These are phyloP conservation scores for Gillenia trifoliata DNA, from an alignment of 306 rosid species.

Conservation along the genomic window DNA sequence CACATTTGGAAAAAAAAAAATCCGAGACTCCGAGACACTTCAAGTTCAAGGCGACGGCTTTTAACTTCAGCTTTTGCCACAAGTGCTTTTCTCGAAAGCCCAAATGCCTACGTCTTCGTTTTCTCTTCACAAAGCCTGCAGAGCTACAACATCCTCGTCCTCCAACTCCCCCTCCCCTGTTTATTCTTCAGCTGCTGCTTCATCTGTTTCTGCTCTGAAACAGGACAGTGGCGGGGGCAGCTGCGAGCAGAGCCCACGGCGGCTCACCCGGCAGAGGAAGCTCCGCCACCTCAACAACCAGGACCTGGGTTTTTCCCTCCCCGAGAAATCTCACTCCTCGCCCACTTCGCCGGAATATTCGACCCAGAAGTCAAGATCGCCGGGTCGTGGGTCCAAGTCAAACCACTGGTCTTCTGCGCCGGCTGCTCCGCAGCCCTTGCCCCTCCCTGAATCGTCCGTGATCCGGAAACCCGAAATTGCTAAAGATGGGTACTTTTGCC, in stretches of 20 bases:
- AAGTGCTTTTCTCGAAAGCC: neutral
- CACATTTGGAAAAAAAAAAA: neutral
- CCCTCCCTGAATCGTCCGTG: conserved; percentile 48
- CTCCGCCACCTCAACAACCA: conserved; percentile 43
- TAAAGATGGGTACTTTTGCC: neutral
- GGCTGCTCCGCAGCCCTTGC: conserved; percentile 50
- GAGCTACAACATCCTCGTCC: neutral
- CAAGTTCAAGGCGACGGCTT: neutral
- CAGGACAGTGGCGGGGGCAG: conserved; percentile 1
- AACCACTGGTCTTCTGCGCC: conserved; percentile 41
- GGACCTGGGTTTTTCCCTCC: conserved; percentile 28
- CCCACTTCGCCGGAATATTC: conserved; percentile 46
- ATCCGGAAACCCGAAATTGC: conserved; percentile 33
- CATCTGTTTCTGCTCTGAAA: neutral
- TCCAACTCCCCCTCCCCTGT: neutral
- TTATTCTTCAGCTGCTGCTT: neutral
- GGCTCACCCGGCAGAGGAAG: conserved; percentile 65
- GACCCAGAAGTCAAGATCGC: conserved; percentile 21
- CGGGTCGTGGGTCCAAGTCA: neutral
- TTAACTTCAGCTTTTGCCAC: neutral
- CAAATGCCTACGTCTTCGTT: conserved; percentile 22
- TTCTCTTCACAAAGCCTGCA: neutral
- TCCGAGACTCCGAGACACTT: neutral
- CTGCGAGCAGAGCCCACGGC: conserved; percentile 28
- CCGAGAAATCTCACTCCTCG: conserved; percentile 24